Conservation (phyloP, 108 stramenopile species). For the Nannochloropsis salina region DNA sequence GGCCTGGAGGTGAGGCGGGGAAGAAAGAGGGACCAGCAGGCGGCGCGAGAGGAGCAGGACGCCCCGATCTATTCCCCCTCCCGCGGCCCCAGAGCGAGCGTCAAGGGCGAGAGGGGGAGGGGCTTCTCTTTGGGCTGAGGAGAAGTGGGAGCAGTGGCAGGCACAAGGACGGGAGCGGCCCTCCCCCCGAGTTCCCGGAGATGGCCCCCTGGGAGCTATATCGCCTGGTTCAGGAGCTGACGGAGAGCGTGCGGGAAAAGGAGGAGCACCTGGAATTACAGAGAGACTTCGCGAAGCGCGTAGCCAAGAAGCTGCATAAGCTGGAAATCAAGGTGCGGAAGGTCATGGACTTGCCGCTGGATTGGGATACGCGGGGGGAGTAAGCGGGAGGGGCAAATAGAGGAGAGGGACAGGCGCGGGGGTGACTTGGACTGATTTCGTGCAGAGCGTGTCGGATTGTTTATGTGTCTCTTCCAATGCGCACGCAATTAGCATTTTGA, state of each 20-base stretch:
- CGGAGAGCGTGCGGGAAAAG: background rate
- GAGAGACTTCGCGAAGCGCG: background rate
- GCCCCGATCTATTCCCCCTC: too few relatives aligned
- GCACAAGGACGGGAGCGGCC: background rate
- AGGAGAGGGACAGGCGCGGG: background rate
- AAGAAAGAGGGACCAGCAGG: background rate
- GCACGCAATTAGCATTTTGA: too few relatives aligned
- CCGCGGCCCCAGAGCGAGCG: background rate
- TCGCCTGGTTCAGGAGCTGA: background rate
- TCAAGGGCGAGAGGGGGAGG: background rate
- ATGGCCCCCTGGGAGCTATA: constrained; percentile 3
- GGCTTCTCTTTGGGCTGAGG: background rate
- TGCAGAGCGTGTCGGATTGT: background rate
- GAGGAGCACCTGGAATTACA: background rate
- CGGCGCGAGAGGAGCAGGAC: too few relatives aligned
- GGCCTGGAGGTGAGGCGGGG: constrained; percentile 15
- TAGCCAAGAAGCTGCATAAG: background rate
- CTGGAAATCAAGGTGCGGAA: background rate
- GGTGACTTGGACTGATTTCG: background rate
- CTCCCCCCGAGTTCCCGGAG: background rate
- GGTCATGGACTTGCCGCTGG: background rate
- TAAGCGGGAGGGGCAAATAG: background rate
- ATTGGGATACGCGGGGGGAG: background rate
- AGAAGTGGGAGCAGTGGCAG: background rate
- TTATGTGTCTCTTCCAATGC: background rate